Conservation (phyloP, 2,329 filamentous ascomycete species). For the Hypoxylon rubiginosum region DNA sequence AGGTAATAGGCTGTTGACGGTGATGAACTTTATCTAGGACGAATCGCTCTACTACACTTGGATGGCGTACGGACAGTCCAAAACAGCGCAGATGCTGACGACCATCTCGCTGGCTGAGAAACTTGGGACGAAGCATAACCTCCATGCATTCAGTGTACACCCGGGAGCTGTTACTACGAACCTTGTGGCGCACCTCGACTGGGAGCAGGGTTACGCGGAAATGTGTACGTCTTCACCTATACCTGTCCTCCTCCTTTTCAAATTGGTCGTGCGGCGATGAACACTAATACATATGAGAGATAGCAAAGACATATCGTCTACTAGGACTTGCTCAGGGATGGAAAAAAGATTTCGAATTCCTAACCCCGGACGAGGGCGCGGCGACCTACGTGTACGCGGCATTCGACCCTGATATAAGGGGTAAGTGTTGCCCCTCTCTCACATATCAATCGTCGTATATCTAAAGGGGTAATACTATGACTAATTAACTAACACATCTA, state of each 20-base stretch:
- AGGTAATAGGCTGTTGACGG: background rate
- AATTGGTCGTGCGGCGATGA: background rate
- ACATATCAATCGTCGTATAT: background rate
- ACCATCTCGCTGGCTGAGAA: constrained; percentile 41
- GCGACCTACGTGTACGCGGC: constrained; percentile 53
- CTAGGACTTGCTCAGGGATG: constrained; percentile 44
- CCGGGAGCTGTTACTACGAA: constrained; percentile 51
- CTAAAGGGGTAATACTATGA: background rate
- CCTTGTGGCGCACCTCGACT: constrained; percentile 30
- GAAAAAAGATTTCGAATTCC: constrained; percentile 39
- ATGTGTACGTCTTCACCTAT: background rate
- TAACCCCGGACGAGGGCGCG: constrained; percentile 50
- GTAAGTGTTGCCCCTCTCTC: constrained; percentile 8
- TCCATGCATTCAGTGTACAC: constrained; percentile 52
- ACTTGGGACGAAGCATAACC: constrained; percentile 28
- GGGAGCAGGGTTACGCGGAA: constrained; percentile 1
- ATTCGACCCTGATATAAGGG: constrained; percentile 45
- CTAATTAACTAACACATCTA: constrained; percentile 1
- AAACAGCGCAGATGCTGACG: constrained; percentile 54
- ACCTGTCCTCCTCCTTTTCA: background rate
- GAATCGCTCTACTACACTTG: constrained; percentile 48
- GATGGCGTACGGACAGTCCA: constrained; percentile 56
- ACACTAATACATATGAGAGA: background rate
- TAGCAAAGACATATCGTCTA: constrained; percentile 16
- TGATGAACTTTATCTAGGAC: constrained; percentile 19